Evolutionary conservation across 257 asterid species (phyloP), one percentile per base, ranked within the genome.

Genomic region (Nyctanthes arbortristis): DNA sequence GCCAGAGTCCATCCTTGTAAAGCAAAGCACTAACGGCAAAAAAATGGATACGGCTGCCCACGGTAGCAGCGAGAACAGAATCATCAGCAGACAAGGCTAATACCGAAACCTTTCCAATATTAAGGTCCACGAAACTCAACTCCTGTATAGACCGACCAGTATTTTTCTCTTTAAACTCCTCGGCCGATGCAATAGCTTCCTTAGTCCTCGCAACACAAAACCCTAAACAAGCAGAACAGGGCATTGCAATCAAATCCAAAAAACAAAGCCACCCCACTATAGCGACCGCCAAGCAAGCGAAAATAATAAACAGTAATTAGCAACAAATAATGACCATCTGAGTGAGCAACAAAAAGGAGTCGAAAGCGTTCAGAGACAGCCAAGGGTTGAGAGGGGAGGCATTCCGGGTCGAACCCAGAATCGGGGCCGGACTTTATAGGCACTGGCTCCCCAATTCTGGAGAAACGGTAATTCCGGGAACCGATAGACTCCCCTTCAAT

Each of bases 151-250:
- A 85, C 16, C 40, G 76, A 2, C 87, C 89, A 6, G 74, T 66
- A 22, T 78, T 72, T 16, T 81, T 81, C 40, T 82, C 86, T 78
- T 87, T 83, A 55, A 89, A 70, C 71, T 81, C 87, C 82, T 76
- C 80, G 2, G 96, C 99, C 6, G 92, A 66, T 35, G 57, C 71
- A 80, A 86, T 84, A 55, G 89, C 88, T 61, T 91, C 95, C 82
- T 81, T 77, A 6, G 97, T 93, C 85, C 86, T 82, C 60, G 85
- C 87, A 74, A 86, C 99, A 86, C 79, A 93, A 82, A 93, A 91
- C 80, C 97, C 97, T 91, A 80, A 78, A 74, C 81, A 68, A 66
- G 31, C 33, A 61, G 7, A 22, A 61, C 4, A 61, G 75, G 29
- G 22, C 30, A 66, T 62, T 32, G 52, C 34, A 62, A 65, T 18